Evolutionary conservation across 768 basidiomycete species (phyloP).

Genomic region (Phaeotremella fagi): DNA sequence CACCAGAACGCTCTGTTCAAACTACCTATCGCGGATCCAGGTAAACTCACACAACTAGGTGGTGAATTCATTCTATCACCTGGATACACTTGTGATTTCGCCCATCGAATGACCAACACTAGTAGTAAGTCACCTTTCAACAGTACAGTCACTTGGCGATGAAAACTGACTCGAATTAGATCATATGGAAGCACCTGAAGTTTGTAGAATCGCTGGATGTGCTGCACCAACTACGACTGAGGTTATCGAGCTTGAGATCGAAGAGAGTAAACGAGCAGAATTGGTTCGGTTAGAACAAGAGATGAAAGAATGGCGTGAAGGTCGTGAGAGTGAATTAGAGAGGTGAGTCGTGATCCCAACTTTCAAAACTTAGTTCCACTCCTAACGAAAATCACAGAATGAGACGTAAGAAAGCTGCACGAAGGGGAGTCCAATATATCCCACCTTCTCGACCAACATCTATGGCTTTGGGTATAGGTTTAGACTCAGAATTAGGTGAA

Average conservation of each 20-base stretch:
- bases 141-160: not conserved
- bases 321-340: constrained; percentile 32
- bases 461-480: not conserved
- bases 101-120: constrained; percentile 48
- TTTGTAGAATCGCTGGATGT: constrained; percentile 39
- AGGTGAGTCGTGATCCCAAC: constrained; percentile 18
- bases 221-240: constrained; percentile 26
- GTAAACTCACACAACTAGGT: constrained; percentile 46
- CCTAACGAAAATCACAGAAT: constrained; percentile 21
- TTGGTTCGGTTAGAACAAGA: constrained; percentile 34
- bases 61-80: constrained; percentile 47
- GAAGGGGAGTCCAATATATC: constrained; percentile 23
- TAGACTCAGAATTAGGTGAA: not conserved
- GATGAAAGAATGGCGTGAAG: constrained; percentile 35
- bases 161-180: too few species aligned
- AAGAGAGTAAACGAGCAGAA: constrained; percentile 29
- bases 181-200: constrained; percentile 49
- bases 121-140: constrained; percentile 26
- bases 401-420: constrained; percentile 27
- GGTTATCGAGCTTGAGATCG: constrained; percentile 18
- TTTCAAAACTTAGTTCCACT: not conserved
- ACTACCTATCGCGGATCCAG: constrained; percentile 43
- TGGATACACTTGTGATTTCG: constrained; percentile 43
- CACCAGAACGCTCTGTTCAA: constrained; percentile 40
- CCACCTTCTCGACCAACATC: not conserved